phyloP scores from a whole-genome alignment of 192 early-diverging fungal species.

The Coemansia sp. region DNA sequence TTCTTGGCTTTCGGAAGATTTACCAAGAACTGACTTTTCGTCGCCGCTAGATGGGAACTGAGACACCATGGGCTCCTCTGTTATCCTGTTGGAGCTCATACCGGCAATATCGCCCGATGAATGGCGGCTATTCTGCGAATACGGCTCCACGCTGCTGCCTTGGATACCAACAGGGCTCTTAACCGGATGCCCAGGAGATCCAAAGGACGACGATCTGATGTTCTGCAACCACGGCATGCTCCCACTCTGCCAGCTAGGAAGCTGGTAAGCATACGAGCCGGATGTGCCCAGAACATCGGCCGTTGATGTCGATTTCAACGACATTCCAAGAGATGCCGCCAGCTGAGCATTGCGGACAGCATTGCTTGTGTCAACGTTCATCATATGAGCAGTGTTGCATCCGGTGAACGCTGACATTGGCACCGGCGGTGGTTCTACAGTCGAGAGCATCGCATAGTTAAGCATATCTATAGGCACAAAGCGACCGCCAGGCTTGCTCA shows the following conservation, averaged over 20 bases:
- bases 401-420: constrained; percentile 24
- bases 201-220: constrained; percentile 15
- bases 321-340: constrained; percentile 17
- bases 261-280: constrained; percentile 30
- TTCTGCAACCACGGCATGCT: constrained; percentile 34
- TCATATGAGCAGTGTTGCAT: constrained; percentile 46
- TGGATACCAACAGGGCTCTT: constrained; percentile 23
- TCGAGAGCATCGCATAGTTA: constrained; percentile 34
- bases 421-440: constrained; percentile 39
- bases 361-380: constrained; percentile 42
- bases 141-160: neutral
- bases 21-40: neutral
- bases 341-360: constrained; percentile 31
- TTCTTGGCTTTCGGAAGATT: neutral
- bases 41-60: constrained; percentile 29
- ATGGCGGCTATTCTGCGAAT: constrained; percentile 6
- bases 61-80: constrained; percentile 22
- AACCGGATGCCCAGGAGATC: constrained; percentile 16
- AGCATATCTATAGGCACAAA: constrained; percentile 56
- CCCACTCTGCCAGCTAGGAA: constrained; percentile 54
- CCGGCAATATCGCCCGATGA: neutral
- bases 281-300: constrained; percentile 25
- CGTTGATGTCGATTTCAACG: constrained; percentile 19
- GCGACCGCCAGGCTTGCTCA: constrained; percentile 56
- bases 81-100: neutral